Evolutionary conservation across 805 yeast genomes (phyloP).

Genomic region (Candida sakaeoensis): DNA sequence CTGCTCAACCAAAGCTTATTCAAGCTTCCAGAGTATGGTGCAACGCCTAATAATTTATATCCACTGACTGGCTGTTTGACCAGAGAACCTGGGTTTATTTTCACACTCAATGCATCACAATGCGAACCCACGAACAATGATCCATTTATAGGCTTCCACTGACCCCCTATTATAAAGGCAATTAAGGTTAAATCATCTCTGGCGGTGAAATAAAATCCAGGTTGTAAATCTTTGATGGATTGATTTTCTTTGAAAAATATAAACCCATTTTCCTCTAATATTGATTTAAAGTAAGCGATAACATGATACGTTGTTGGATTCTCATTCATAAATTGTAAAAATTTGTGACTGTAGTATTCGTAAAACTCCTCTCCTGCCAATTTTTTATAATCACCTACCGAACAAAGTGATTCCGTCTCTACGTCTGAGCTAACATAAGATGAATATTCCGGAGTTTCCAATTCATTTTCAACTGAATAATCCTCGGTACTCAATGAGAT

Average conservation of each 20-base stretch:
- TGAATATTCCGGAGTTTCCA: neutral
- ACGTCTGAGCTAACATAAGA: neutral
- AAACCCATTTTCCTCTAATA: constrained; percentile 27
- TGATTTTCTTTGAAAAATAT: constrained; percentile 22
- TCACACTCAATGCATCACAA: constrained; percentile 36
- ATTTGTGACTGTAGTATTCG: constrained; percentile 9
- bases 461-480: no score
- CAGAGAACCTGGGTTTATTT: constrained; percentile 26
- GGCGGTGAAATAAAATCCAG: constrained; percentile 25
- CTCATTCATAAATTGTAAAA: constrained; percentile 14
- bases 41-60: constrained; percentile 37
- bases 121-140: constrained; percentile 65
- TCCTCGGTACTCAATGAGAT: constrained; percentile 1
- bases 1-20: constrained; percentile 37
- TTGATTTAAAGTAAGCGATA: constrained; percentile 19
- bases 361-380: constrained; percentile 2
- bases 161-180: constrained; percentile 36
- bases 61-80: constrained; percentile 25
- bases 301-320: constrained; percentile 43
- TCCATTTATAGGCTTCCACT: constrained; percentile 50
- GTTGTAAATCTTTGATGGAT: constrained; percentile 11
- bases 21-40: constrained; percentile 37
- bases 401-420: neutral
- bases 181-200: constrained; percentile 31
- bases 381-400: neutral